A percentile compares a stretch with the other conserved stretches of the same genome.
Conservation (phyloP, 2,329 filamentous ascomycete genomes). For the Microcyclospora pomicola region DNA sequence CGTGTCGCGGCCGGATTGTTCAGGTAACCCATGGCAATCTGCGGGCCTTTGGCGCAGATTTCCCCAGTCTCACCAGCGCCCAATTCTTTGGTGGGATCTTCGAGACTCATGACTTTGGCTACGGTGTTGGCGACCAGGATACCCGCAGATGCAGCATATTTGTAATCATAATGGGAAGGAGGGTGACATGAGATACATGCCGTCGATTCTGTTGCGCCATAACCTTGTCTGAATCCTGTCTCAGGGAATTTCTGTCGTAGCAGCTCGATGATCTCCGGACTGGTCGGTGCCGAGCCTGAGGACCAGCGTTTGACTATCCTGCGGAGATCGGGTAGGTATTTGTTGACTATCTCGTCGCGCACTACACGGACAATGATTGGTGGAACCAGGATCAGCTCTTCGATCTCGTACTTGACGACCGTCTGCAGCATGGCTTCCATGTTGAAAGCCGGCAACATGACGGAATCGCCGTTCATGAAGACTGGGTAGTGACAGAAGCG, state of each 20-base stretch:
- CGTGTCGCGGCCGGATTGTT: constrained; percentile 20
- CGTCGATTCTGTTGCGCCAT: constrained; percentile 56
- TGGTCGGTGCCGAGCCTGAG: constrained; percentile 46
- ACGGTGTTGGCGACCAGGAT: constrained; percentile 44
- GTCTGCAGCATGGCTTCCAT: constrained; percentile 42
- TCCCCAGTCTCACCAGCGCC: constrained; percentile 39
- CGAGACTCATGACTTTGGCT: constrained; percentile 43
- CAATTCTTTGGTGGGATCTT: constrained; percentile 33
- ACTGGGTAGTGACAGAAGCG: constrained; percentile 49
- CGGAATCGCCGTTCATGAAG: constrained; percentile 46
- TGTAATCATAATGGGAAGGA: constrained; percentile 41
- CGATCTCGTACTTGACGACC: constrained; percentile 36
- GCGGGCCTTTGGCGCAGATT: constrained; percentile 23
- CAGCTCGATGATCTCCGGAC: constrained; percentile 41
- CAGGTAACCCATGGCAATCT: constrained; percentile 26
- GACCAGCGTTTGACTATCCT: constrained; percentile 38
- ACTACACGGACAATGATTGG: constrained; percentile 48
- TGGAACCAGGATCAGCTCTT: constrained; percentile 44
- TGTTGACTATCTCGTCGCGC: constrained; percentile 38
- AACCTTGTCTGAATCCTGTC: constrained; percentile 51
- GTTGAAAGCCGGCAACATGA: constrained; percentile 50
- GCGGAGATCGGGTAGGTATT: constrained; percentile 40
- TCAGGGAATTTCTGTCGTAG: constrained; percentile 42
- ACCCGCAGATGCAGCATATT: constrained; percentile 43
- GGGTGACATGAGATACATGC: constrained; percentile 50